Evolutionary conservation across 2,329 filamentous ascomycete genomes (phyloP), one percentile per base, ranked within the genome.

Genomic region (Epichloe festucae): DNA sequence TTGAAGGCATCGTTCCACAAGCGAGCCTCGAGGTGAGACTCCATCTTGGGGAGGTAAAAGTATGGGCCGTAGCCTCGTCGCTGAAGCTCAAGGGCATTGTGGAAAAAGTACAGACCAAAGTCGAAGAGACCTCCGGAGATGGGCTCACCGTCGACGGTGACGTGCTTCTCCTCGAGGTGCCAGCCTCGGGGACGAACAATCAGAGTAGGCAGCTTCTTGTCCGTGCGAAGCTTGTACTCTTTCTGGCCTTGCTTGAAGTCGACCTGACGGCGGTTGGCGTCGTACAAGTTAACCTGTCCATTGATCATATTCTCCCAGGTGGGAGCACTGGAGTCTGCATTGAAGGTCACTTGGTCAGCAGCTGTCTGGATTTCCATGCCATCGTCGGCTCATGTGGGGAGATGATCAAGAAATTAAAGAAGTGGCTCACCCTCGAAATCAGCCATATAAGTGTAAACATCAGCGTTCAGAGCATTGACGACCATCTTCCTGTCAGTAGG

Each of bases 291-390:
- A 59, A 96, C 84, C 72, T 98, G 93, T 57, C 93, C 93, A 61
- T 93, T 95, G 75, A 97, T 85, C 90, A 97, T 97, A 75, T 97
- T 97, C 59, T 95, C 89, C 93, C 93, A 98, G 43, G 93, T 96
- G 23, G 93, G 93, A 23, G 93, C 90, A 64, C 79, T 93, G 6
- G 93, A 95, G 70, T 97, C 90, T 95, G 62, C 35, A 27, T 15
- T 14, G 17, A 21, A 36, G 12, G 19, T 10, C 11, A 21, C 41
- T 6, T 14, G 41, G 41, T 43, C 14, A 43, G 41, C 41, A 12
- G 27, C 27, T 31, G 27, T 31, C 27, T 31, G 7, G 7, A 31
- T 8, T 31, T 8, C 27, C 27, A 31, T 8, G 27, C 27, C 27
- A 31, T 31, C 27, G 7, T 31, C 27, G 27, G 27, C 27, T 31